Conservation (phyloP, 1,284 basidiomycete genomes). For the Mycosarcoma maydis region DNA sequence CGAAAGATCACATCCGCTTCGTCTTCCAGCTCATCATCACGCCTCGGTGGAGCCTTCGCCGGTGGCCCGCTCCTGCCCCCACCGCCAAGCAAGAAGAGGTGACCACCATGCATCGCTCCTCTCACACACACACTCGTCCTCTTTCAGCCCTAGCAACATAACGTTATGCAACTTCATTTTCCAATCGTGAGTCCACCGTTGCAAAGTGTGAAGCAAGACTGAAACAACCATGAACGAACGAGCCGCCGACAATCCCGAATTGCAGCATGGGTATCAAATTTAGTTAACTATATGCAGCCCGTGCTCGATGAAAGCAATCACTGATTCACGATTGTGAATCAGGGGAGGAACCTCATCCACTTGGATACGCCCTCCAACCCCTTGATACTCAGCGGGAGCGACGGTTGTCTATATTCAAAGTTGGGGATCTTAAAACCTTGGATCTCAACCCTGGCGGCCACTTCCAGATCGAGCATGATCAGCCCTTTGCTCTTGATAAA, state of each 20-base stretch:
- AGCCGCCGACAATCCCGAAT: background rate
- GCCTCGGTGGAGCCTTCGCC: conserved; percentile 23
- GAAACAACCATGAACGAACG: too few relatives aligned
- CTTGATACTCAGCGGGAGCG: conserved; percentile 51
- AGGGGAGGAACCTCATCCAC: conserved; percentile 42
- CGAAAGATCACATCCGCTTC: conserved; percentile 38
- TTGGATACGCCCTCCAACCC: conserved; percentile 47
- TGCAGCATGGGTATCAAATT: conserved; percentile 7
- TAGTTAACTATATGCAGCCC: too few relatives aligned
- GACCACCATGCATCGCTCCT: too few relatives aligned
- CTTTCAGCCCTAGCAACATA: too few relatives aligned
- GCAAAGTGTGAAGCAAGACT: background rate
- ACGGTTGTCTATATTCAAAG: conserved; percentile 50
- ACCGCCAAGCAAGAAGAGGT: conserved; percentile 50
- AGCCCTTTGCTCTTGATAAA: conserved; percentile 53
- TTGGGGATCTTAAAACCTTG: conserved; percentile 51
- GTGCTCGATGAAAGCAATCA: too few relatives aligned
- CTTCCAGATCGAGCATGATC: conserved; percentile 53
- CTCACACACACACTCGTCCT: too few relatives aligned
- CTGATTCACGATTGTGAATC: too few relatives aligned
- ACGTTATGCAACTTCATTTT: conserved; percentile 2
- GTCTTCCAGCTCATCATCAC: conserved; percentile 13
- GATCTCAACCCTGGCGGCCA: conserved; percentile 47
- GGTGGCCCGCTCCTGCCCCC: conserved; percentile 43
- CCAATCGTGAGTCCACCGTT: background rate